Evolutionary conservation across 2,329 filamentous ascomycete genomes (phyloP).

Genomic region (Penicillium griseofulvum): DNA sequence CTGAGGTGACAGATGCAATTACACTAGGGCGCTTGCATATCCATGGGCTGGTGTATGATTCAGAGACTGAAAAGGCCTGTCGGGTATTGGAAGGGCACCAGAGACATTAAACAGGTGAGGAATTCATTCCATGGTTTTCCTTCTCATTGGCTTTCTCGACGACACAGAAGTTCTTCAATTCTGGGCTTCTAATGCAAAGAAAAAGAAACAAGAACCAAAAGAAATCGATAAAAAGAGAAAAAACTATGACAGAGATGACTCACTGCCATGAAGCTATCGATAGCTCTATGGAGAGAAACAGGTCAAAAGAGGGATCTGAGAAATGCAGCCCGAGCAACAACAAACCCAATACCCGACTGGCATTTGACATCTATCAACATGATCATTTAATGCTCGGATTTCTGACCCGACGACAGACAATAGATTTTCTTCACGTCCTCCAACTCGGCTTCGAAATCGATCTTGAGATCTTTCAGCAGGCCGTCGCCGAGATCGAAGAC

Average conservation of each 20-base stretch:
- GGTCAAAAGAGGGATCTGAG: neutral
- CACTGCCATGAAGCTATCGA: neutral
- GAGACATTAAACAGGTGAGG: too few relatives aligned
- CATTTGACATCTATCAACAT: neutral
- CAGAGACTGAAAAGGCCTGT: conserved; percentile 1
- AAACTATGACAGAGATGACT: neutral
- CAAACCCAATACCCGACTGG: neutral
- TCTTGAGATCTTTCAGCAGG: conserved; percentile 62
- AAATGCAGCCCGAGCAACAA: neutral
- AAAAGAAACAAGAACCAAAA: neutral
- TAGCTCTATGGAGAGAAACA: neutral
- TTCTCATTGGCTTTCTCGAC: neutral
- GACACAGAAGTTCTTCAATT: neutral
- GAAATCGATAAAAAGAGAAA: neutral
- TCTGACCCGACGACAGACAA: conserved; percentile 1
- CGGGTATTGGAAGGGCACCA: conserved; percentile 4
- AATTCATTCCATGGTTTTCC: neutral
- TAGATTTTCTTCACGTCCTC: conserved; percentile 25
- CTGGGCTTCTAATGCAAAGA: neutral
- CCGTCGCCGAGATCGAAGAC: conserved; percentile 69
- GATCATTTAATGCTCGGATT: neutral
- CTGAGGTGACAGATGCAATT: conserved; percentile 14
- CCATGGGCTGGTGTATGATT: conserved; percentile 21
- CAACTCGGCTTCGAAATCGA: conserved; percentile 59
- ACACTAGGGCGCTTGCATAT: conserved; percentile 9